Conservation (phyloP, 2,329 filamentous ascomycete species). For the Cladophialophora immunda region DNA sequence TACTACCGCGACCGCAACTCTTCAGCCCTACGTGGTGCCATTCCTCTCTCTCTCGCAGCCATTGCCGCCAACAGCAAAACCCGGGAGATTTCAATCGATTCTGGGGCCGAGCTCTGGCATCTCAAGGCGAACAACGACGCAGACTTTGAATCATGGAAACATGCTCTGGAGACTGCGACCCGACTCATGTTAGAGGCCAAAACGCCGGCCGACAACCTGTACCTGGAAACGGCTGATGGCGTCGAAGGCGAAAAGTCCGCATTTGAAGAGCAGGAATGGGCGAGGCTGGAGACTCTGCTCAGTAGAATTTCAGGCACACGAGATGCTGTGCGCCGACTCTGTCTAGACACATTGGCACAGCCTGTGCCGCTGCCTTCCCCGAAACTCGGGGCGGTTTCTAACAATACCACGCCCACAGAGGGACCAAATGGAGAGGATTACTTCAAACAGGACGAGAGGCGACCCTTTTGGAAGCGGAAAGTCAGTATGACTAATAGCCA, state of each 20-base stretch:
- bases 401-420: constrained; percentile 43
- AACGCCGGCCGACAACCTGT: constrained; percentile 44
- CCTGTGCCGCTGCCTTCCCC: constrained; percentile 45
- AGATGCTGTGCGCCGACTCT: constrained; percentile 85
- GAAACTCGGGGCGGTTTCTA: constrained; percentile 29
- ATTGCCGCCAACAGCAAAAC: constrained; percentile 88
- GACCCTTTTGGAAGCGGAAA: constrained; percentile 93
- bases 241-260: constrained; percentile 42
- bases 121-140: constrained; percentile 80
- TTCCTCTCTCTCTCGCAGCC: constrained; percentile 88
- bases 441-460: constrained; percentile 62
- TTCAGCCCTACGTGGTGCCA: constrained; percentile 87
- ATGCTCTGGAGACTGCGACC: constrained; percentile 83
- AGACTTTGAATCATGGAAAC: constrained; percentile 88
- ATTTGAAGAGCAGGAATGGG: constrained; percentile 84
- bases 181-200: constrained; percentile 53
- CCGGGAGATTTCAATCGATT: constrained; percentile 94
- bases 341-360: constrained; percentile 73
- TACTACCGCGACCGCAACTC: constrained; percentile 97
- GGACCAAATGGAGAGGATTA: constrained; percentile 46
- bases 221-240: constrained; percentile 44
- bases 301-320: constrained; percentile 86
- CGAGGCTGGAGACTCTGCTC: constrained; percentile 82
- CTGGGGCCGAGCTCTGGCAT: constrained; percentile 97
- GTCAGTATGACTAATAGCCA: constrained; percentile 60